Evolutionary conservation across 768 basidiomycete genomes (phyloP).

Genomic region (Suillus decipiens): DNA sequence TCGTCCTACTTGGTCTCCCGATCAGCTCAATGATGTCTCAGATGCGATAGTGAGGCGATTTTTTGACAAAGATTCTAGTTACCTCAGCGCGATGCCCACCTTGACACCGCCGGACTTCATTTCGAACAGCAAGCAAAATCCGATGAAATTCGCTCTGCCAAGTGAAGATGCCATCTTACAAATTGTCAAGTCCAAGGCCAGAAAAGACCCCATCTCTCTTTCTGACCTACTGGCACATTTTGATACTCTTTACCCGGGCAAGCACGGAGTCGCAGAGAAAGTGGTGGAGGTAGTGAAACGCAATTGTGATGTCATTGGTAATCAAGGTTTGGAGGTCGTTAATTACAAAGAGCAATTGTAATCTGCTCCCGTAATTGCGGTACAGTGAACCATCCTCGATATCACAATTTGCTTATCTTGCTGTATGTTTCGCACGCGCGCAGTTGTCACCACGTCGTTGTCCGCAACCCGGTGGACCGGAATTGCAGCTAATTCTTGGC

Average conservation of each 20-base stretch:
- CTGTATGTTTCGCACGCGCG: constrained; percentile 2
- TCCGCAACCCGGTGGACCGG: background rate
- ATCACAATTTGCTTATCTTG: constrained; percentile 8
- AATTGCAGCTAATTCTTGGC: background rate
- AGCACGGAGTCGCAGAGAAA: constrained; percentile 72
- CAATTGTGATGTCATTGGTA: constrained; percentile 61
- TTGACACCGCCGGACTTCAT: constrained; percentile 43
- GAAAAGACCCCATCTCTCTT: constrained; percentile 43
- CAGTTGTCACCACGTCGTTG: background rate
- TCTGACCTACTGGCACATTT: constrained; percentile 24
- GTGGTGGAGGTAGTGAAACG: constrained; percentile 74
- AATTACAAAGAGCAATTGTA: constrained; percentile 24
- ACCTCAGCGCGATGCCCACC: constrained; percentile 44
- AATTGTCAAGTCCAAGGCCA: constrained; percentile 45
- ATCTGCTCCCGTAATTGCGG: background rate
- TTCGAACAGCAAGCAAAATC: constrained; percentile 26
- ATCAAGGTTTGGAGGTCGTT: constrained; percentile 36
- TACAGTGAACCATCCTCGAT: constrained; percentile 2
- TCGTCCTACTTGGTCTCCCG: constrained; percentile 73
- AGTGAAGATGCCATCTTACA: constrained; percentile 72
- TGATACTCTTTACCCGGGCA: constrained; percentile 30
- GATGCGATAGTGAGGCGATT: constrained; percentile 61
- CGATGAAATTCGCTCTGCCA: constrained; percentile 62
- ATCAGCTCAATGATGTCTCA: constrained; percentile 59
- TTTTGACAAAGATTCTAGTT: constrained; percentile 59